These are phyloP conservation scores for Adansonia digitata DNA, from an alignment of 345 rosid genomes.

Conservation along the genomic window DNA sequence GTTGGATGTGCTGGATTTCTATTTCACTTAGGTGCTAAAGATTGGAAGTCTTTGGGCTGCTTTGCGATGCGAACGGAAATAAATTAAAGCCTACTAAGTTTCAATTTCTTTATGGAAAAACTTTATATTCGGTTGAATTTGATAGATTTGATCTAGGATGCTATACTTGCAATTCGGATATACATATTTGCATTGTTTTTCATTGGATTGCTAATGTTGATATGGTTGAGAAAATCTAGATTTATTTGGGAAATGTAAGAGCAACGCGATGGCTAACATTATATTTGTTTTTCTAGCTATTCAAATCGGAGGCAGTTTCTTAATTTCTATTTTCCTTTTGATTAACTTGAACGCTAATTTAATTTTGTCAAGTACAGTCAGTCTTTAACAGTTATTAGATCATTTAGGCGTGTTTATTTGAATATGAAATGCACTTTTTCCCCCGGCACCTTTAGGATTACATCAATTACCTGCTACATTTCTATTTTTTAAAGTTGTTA, in stretches of 20 bases:
- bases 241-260: background rate
- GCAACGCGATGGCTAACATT: background rate
- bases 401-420: background rate
- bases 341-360: background rate
- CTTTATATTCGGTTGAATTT: background rate
- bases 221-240: background rate
- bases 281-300: background rate
- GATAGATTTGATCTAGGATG: background rate
- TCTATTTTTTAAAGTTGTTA: background rate
- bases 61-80: background rate
- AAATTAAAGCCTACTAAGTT: background rate
- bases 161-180: background rate
- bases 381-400: background rate
- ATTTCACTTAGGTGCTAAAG: background rate
- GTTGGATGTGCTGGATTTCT: conserved; percentile 21
- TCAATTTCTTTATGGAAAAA: too few relatives aligned
- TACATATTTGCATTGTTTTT: background rate
- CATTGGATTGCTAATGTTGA: background rate
- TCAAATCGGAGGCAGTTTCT: background rate
- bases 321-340: background rate
- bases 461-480: background rate
- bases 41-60: background rate
- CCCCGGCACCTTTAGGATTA: background rate
- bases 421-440: background rate
- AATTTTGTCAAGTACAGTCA: background rate